Base-by-base conservation (phyloP, 192 early-diverging fungal genomes). In the Dissophora ornata region DNA sequence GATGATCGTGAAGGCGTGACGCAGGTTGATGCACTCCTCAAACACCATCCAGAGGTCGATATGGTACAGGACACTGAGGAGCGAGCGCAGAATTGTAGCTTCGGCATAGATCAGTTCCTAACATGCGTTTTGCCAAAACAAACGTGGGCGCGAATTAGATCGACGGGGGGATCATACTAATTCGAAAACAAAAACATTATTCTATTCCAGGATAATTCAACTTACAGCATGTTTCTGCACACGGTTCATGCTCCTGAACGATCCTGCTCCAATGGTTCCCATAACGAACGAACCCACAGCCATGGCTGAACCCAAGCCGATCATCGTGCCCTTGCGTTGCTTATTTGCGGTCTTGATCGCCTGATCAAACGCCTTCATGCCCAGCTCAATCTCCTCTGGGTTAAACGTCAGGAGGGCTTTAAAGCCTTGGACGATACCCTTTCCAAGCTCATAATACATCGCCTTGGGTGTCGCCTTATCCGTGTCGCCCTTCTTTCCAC, bases 51-150 rank as follows among this genome's bases (percentile, higher is more conserved):
- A 81, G 29, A 92, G 62, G 62, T 91, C 94, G 38, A 91, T 84
- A 62, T 95, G 91, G 48, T 85, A 84, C 30, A 92, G 71, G 29
- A 95, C 86, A 52, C 87, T 89, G 24, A 97, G 83, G 30, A 92
- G 67, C 9, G 93, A 88, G 25, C 90, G 89, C 57, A 96, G 45
- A 49, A 96, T 80, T 42, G 86, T 84, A 4, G 88, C 83, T 40
- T 97, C 95, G 10, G 94, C 94, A 55, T 90, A 88, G 8, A 94
- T 87, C 38, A 97, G 83, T 83, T 97, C 95, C 62, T 83, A n/a
- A n/a, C n/a, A n/a, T n/a, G n/a, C n/a, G n/a, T n/a, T n/a, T n/a
- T n/a, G n/a, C n/a, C n/a, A 33, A 32, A 38, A 61, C 11, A 29
- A 29, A 29, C n/a, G 49, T 45, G 26, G 5, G 45, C 45, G 2